Evolutionary conservation across 257 asterid species (phyloP), one percentile per base, ranked within the genome.

Genomic region (Ilex asprella): DNA sequence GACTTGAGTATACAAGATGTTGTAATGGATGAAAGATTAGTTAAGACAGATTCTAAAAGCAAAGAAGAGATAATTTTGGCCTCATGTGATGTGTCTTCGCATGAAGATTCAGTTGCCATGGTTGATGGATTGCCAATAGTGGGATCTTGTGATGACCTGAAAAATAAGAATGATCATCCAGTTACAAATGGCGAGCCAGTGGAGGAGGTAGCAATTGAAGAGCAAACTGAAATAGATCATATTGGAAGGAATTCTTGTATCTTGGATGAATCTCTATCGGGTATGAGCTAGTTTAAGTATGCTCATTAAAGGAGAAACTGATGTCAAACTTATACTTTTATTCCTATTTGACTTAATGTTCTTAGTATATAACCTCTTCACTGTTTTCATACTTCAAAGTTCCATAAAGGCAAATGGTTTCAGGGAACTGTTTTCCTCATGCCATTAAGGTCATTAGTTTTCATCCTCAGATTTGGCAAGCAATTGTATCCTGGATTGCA

Each of bases 241-340:
- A 16, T 55, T 60, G 65, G 70, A 69, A 6, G 58, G 63, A 60
- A 65, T 12, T 43, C 43, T 64, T 70, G 51, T 55, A 77, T 55
- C 59, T 61, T 32, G 43, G 66, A 70, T 60, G 69, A 76, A 79
- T 74, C 80, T 65, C 63, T 41, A 57, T 56, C 81, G 70, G 91
- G 94, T 85, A 73, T 60, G 13, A n/a, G 1, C 41, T 35, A 35
- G 5, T 35, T 35, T 1, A 35, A 35, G 0, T 35, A 35, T 35
- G 41, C 41, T 0, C 41, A 35, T 35, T 35, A 35, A 21, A 21
- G 41, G 41, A 35, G 5, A 35, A 35, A 35, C 41, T 8, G 41
- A 35, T 35, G 2, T 35, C 41, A 4, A 3, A 4, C 41, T 8
- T 35, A 8, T 35, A 35, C 41, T 35, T 35, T 8, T 35, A 35